phyloP scores from a whole-genome alignment of 2,329 filamentous ascomycete genomes.

The Exophiala lecanii-corni region DNA sequence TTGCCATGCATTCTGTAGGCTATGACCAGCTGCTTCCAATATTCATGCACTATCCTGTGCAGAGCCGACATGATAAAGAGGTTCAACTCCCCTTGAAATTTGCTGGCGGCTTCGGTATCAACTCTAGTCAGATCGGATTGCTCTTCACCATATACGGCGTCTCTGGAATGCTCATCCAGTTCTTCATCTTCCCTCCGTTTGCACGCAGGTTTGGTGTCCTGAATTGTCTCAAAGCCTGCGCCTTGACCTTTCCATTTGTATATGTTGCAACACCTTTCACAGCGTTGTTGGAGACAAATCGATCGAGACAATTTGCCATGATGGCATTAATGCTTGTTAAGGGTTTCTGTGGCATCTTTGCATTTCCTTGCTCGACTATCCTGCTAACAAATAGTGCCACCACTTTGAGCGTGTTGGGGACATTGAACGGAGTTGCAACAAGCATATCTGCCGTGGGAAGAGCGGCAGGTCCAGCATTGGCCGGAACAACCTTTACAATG shows the following conservation, averaged over 20 bases:
- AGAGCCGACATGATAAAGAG: slow-evolving; percentile 50
- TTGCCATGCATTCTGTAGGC: slow-evolving; percentile 76
- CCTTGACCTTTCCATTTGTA: slow-evolving; percentile 64
- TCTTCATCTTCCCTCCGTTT: slow-evolving; percentile 74
- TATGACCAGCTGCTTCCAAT: slow-evolving; percentile 87
- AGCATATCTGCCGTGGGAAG: slow-evolving; percentile 75
- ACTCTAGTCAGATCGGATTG: slow-evolving; percentile 71
- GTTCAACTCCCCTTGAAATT: slow-evolving; percentile 73
- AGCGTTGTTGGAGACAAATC: slow-evolving; percentile 52
- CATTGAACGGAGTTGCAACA: slow-evolving; percentile 85
- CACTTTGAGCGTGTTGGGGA: slow-evolving; percentile 73
- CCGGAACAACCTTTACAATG: slow-evolving; percentile 68
- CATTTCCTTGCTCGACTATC: slow-evolving; percentile 85
- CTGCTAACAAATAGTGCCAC: slow-evolving; percentile 81
- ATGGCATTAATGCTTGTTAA: slow-evolving; percentile 68
- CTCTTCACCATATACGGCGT: slow-evolving; percentile 82
- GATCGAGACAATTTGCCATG: slow-evolving; percentile 55
- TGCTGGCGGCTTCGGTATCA: slow-evolving; percentile 70
- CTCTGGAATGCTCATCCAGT: slow-evolving; percentile 75
- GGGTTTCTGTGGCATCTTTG: slow-evolving; percentile 71
- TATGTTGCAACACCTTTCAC: slow-evolving; percentile 82
- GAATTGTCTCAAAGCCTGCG: slow-evolving; percentile 64
- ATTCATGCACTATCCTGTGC: slow-evolving; percentile 71
- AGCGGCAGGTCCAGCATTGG: slow-evolving; percentile 69
- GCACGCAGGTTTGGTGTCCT: slow-evolving; percentile 71